Evolutionary conservation across 805 yeast genomes (phyloP).

Genomic region (Peterozyma xylosa): DNA sequence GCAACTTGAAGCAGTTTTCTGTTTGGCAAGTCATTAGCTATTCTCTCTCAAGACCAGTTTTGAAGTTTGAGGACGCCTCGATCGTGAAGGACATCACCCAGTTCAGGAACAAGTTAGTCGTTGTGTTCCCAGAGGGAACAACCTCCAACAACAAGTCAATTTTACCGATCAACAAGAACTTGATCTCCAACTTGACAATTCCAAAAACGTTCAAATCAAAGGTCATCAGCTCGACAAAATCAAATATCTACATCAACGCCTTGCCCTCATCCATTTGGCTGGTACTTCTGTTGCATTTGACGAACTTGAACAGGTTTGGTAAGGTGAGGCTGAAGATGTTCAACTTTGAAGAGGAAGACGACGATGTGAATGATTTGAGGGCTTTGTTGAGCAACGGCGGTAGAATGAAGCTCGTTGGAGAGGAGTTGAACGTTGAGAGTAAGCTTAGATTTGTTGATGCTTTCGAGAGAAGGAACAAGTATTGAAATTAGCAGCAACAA

Average conservation of each 20-base stretch:
- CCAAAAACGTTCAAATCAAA: background rate
- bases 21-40: conserved; percentile 14
- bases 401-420: conserved; percentile 33
- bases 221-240: background rate
- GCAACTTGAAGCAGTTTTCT: conserved; percentile 23
- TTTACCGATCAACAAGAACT: conserved; percentile 36
- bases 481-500: no score
- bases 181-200: background rate
- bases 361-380: background rate
- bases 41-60: conserved; percentile 1
- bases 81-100: conserved; percentile 15
- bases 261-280: background rate
- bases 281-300: background rate
- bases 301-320: background rate
- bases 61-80: conserved; percentile 1
- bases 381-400: conserved; percentile 25
- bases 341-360: background rate
- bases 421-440: conserved; percentile 25
- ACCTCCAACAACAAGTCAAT: conserved; percentile 78
- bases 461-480: conserved; percentile 7
- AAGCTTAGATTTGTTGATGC: conserved; percentile 30
- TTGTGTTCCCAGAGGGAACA: conserved; percentile 73
- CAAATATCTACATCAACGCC: background rate
- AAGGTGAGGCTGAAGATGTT: background rate
- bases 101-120: conserved; percentile 35